Conservation (phyloP, 1,284 basidiomycete species). For the Gomphus bonarii region DNA sequence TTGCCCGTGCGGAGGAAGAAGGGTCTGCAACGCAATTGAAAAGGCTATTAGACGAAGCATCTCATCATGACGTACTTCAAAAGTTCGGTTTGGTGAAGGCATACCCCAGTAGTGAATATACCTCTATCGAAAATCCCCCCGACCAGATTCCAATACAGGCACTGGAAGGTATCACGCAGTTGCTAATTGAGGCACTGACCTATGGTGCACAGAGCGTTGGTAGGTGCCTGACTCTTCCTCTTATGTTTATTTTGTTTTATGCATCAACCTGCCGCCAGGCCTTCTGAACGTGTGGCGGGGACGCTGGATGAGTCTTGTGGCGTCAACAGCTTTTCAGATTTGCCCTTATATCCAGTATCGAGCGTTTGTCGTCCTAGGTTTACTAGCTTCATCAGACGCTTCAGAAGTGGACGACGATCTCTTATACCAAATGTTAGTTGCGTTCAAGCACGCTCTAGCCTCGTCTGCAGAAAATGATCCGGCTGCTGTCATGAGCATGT, state of each 20-base stretch:
- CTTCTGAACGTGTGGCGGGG: slow-evolving; percentile 88
- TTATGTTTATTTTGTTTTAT: not conserved
- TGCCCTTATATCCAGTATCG: slow-evolving; percentile 85
- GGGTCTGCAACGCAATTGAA: slow-evolving; percentile 44
- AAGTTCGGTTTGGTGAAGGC: slow-evolving; percentile 66
- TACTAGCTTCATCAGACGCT: slow-evolving; percentile 68
- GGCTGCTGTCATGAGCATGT: slow-evolving; percentile 75
- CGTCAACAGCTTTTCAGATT: slow-evolving; percentile 86
- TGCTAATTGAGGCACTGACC: slow-evolving; percentile 58
- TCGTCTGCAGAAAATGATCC: slow-evolving; percentile 62
- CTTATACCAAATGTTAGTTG: slow-evolving; percentile 81
- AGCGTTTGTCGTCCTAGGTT: slow-evolving; percentile 79
- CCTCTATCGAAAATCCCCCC: slow-evolving; percentile 38
- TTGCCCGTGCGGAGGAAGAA: slow-evolving; percentile 47
- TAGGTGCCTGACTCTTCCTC: not conserved
- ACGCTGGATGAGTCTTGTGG: slow-evolving; percentile 88
- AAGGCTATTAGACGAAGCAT: slow-evolving; percentile 50
- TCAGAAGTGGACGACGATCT: slow-evolving; percentile 60
- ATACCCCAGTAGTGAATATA: slow-evolving; percentile 55
- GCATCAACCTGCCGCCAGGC: slow-evolving; percentile 34
- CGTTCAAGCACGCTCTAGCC: slow-evolving; percentile 56
- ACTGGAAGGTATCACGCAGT: slow-evolving; percentile 56
- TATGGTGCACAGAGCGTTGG: slow-evolving; percentile 39
- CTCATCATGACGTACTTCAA: slow-evolving; percentile 45
- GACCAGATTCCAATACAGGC: slow-evolving; percentile 56